Conservation (phyloP, 805 yeast species). For the Candida ipomoeae region DNA sequence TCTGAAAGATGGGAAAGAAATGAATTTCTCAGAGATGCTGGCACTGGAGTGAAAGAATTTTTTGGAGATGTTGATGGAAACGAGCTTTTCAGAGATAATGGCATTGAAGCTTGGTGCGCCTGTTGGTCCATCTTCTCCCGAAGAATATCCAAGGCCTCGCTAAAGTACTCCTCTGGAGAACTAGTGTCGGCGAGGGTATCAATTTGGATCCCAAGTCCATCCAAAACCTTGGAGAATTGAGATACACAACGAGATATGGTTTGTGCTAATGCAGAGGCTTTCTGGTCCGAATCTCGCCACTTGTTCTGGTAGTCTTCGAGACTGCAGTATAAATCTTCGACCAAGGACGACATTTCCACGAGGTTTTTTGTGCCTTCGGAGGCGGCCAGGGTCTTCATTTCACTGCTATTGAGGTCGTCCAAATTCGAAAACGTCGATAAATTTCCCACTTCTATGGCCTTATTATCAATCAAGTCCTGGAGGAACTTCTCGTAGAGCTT, state of each 20-base stretch:
- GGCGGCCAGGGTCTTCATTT: background rate
- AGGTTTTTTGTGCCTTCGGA: conserved; percentile 20
- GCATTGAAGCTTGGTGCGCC: background rate
- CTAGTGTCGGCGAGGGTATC: background rate
- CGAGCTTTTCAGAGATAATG: background rate
- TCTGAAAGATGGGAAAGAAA: background rate
- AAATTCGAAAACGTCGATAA: conserved; percentile 18
- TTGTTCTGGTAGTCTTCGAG: conserved; percentile 33
- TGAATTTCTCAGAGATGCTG: background rate
- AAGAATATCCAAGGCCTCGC: conserved; percentile 3
- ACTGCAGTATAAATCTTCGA: conserved; percentile 36
- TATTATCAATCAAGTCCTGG: conserved; percentile 29
- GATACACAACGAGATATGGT: conserved; percentile 9
- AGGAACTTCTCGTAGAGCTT: conserved; percentile 38
- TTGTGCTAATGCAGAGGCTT: conserved; percentile 5
- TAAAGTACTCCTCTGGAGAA: conserved; percentile 3
- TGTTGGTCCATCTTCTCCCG: background rate
- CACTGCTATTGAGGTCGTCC: conserved; percentile 13
- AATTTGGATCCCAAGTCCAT: conserved; percentile 11
- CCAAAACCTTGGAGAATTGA: conserved; percentile 20
- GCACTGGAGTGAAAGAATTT: background rate
- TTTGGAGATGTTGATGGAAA: background rate
- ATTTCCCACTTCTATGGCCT: conserved; percentile 19
- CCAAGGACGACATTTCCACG: conserved; percentile 32
- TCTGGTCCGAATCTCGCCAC: conserved; percentile 22